These are phyloP conservation scores for Stephania japonica DNA, from an alignment of 164 flowering plant genomes.

Conservation along the genomic window DNA sequence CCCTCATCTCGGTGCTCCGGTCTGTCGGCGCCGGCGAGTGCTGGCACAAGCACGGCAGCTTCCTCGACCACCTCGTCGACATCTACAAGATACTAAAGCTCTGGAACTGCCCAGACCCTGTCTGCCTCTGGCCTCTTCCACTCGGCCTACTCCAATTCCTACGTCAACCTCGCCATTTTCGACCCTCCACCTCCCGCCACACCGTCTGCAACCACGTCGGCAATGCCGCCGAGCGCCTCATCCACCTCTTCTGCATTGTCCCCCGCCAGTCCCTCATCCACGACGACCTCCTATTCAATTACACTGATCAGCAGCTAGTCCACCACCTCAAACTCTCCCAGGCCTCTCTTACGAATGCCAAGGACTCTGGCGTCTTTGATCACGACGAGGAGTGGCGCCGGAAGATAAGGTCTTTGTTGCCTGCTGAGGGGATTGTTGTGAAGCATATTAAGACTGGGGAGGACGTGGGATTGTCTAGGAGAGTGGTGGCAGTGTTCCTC, in stretches of 20 bases:
- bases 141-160: constrained; percentile 96
- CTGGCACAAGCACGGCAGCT: constrained; percentile 98
- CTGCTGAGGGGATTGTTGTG: constrained; percentile 48
- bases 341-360: constrained; percentile 32
- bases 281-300: constrained; percentile 68
- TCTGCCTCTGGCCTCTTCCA: constrained; percentile 93
- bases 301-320: constrained; percentile 52
- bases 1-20: constrained; percentile 56
- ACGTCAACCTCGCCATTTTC: constrained; percentile 93
- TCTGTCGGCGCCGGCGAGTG: constrained; percentile 93
- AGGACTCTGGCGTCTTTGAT: constrained; percentile 29
- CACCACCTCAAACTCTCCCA: constrained; percentile 55
- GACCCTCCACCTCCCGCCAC: constrained; percentile 68
- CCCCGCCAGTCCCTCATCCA: constrained; percentile 84
- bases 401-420: constrained; percentile 50
- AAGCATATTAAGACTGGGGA: constrained; percentile 86
- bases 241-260: constrained; percentile 80
- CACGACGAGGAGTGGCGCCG: constrained; percentile 61
- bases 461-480: constrained; percentile 54
- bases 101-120: constrained; percentile 56
- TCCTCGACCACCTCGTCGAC: constrained; percentile 83
- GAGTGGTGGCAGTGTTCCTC: constrained; percentile 62
- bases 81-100: constrained; percentile 61
- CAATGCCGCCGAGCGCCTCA: constrained; percentile 61
- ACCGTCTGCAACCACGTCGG: constrained; percentile 68